These are phyloP conservation scores for Hygrocybe punicea DNA, from an alignment of 768 basidiomycete species.

Conservation along the genomic window DNA sequence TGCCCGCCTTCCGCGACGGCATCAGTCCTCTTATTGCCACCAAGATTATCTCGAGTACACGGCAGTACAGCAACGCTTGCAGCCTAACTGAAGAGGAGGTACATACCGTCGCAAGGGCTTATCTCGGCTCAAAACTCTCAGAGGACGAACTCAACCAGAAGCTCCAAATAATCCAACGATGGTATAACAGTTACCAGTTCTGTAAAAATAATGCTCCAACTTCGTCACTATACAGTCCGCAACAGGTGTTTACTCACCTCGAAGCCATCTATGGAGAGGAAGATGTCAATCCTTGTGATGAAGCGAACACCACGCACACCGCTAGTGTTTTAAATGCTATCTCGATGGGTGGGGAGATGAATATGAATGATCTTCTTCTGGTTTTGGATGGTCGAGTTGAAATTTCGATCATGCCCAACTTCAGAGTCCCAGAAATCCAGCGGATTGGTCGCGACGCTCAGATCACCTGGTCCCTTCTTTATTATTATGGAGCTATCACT, in stretches of 20 bases:
- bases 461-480: background rate
- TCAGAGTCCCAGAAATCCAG: background rate
- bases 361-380: background rate
- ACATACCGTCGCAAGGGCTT: background rate
- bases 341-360: background rate
- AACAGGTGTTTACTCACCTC: conserved; percentile 1
- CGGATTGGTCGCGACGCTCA: background rate
- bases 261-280: background rate
- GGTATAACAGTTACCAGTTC: conserved; percentile 3
- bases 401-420: background rate
- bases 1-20: conserved; percentile 3
- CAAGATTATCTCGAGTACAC: background rate
- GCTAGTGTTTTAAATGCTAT: background rate
- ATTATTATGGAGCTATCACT: background rate
- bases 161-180: background rate
- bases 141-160: background rate
- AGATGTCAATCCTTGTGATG: background rate
- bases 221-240: background rate
- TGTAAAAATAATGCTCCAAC: background rate
- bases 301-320: background rate
- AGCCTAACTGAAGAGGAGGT: conserved; percentile 1
- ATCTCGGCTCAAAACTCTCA: background rate
- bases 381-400: background rate
- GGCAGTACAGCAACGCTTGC: background rate
- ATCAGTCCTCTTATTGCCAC: conserved; percentile 4